Base-by-base conservation (phyloP, 495 filamentous ascomycete species). In the Tuber melanosporum region DNA sequence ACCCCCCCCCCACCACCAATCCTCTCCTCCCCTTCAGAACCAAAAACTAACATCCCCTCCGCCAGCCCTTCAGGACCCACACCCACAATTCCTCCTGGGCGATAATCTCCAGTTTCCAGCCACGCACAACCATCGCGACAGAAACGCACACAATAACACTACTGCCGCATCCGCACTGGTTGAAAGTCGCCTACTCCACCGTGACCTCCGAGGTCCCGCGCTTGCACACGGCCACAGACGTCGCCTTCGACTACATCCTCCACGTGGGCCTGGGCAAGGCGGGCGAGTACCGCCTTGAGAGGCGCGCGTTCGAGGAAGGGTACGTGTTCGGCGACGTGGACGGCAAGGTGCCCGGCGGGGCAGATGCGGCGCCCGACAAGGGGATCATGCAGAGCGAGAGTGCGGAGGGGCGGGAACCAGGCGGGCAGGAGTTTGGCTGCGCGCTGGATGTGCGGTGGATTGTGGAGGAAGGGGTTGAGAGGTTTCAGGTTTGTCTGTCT, bases 181-280 rank as follows among this genome's bases (percentile, higher is more conserved):
- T 82, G 22, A 77, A 71, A 22, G 80, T 82, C 17, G 76, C 79
- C 9, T 82, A 82, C 39, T 46, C 77, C 52, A 75, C 66, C 6
- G 71, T 82, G 49, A 74, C 78, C 17, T 73, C 73, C n/a, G 71
- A 75, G 17, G 71, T 82, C 17, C 76, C 80, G 4, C 44, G 73
- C 2, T 57, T 82, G 8, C 79, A 82, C 32, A 52, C 70, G 0
- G 32, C 49, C 12, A 10, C 22, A 3, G 39, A 75, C 22, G 52
- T 79, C 47, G 47, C 71, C 14, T 82, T 82, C 49, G 79, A 82
- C 73, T 82, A 82, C 73, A 82, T 82, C 26, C 79, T 82, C 7
- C 80, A 82, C 69, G 74, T 79, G 10, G 80, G 80, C 42, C 79
- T 82, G 15, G 80, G 80, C 0, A 15, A 71, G 22, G 52, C 76